Evolutionary conservation across 2,329 filamentous ascomycete species (phyloP).

Genomic region (Fusarium azukiicola): DNA sequence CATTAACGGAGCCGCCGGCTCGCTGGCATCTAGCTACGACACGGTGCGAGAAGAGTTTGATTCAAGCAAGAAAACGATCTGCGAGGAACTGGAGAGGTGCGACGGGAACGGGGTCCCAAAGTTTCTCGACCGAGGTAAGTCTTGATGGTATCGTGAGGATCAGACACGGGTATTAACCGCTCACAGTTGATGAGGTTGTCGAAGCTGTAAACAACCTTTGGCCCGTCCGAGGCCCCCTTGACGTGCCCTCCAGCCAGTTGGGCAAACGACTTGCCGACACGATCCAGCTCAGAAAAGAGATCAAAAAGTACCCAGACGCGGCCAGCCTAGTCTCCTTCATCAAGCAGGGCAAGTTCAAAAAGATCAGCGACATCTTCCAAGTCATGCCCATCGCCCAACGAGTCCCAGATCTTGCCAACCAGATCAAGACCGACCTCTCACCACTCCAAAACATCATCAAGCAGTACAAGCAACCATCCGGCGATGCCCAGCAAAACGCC

Average conservation of each 20-base stretch:
- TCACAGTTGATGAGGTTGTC: background rate
- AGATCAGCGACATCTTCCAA: conserved; percentile 6
- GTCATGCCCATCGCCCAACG: conserved; percentile 5
- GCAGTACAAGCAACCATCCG: background rate
- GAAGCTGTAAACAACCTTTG: background rate
- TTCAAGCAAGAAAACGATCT: background rate
- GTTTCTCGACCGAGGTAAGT: background rate
- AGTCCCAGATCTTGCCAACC: background rate
- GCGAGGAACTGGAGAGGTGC: background rate
- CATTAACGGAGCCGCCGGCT: background rate
- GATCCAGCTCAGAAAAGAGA: background rate
- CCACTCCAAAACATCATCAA: background rate
- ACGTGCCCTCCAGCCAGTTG: background rate
- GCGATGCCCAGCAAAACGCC: background rate
- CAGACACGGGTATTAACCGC: background rate
- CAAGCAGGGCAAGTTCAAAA: conserved; percentile 9
- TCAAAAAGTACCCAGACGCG: background rate
- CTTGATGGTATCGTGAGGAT: background rate
- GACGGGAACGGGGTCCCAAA: background rate
- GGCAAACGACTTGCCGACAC: background rate
- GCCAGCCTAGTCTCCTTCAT: background rate
- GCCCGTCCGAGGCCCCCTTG: background rate
- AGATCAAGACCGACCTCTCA: background rate
- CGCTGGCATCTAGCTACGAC: background rate
- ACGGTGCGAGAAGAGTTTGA: background rate